Percentiles rank a stretch among this genome's conserved stretches.
These are phyloP conservation scores for Tilletia indica DNA, from an alignment of 1,284 basidiomycete species.

Conservation along the genomic window DNA sequence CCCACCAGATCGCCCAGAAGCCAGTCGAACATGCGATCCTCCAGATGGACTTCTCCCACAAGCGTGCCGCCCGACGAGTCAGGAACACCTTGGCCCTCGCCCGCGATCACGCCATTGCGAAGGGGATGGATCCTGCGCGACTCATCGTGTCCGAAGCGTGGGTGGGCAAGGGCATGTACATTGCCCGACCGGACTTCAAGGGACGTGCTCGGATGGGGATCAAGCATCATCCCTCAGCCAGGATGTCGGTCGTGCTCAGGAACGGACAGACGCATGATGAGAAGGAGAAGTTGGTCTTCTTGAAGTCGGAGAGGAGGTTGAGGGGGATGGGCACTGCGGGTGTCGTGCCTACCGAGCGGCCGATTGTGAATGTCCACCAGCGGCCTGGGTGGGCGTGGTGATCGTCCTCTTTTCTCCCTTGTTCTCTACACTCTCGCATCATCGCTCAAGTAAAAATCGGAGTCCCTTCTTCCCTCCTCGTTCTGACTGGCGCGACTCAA, in stretches of 20 bases:
- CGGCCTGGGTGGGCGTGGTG: constrained; percentile 41
- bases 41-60: constrained; percentile 93
- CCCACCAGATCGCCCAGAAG: constrained; percentile 71
- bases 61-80: constrained; percentile 78
- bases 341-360: constrained; percentile 36
- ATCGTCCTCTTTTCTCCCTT: background rate
- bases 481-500: no score
- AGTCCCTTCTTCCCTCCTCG: no score
- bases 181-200: constrained; percentile 71
- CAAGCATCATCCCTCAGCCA: constrained; percentile 73
- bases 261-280: constrained; percentile 79
- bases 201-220: constrained; percentile 80
- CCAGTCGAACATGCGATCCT: constrained; percentile 79
- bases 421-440: background rate
- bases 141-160: constrained; percentile 86
- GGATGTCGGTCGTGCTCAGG: constrained; percentile 74
- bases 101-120: constrained; percentile 80
- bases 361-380: constrained; percentile 48
- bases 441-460: background rate
- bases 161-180: constrained; percentile 79
- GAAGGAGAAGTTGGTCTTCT: constrained; percentile 66
- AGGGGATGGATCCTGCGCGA: constrained; percentile 71
- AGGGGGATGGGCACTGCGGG: constrained; percentile 69
- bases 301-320: constrained; percentile 71
- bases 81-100: constrained; percentile 85